Conservation (phyloP, 768 basidiomycete species). For the Macrolepiota albuminosa region DNA sequence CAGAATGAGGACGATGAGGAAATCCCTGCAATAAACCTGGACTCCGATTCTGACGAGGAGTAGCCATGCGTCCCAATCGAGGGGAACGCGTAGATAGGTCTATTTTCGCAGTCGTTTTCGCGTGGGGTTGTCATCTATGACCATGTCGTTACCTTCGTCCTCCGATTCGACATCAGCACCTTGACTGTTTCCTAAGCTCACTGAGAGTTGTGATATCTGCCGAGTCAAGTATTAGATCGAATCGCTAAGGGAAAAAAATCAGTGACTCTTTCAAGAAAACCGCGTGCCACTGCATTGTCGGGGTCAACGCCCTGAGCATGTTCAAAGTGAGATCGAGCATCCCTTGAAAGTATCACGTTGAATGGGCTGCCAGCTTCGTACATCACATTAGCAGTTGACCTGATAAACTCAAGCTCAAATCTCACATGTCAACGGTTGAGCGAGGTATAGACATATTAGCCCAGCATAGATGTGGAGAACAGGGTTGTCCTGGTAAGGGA, state of each 20-base stretch:
- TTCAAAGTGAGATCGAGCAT: slow-evolving; percentile 63
- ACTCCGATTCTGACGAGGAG: slow-evolving; percentile 71
- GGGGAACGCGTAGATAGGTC: not conserved
- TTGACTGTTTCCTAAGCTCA: slow-evolving; percentile 4
- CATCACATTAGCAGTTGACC: not conserved
- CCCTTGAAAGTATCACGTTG: slow-evolving; percentile 35
- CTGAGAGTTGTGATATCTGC: slow-evolving; percentile 10
- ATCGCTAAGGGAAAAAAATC: not conserved
- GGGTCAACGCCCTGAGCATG: slow-evolving; percentile 59
- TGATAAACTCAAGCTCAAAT: not conserved
- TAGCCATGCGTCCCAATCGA: slow-evolving; percentile 9
- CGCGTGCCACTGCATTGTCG: slow-evolving; percentile 45
- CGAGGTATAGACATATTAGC: slow-evolving; percentile 61
- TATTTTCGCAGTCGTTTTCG: slow-evolving; percentile 32
- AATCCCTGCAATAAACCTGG: slow-evolving; percentile 74
- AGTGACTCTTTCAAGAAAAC: slow-evolving; percentile 50
- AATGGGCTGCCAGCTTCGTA: slow-evolving; percentile 13
- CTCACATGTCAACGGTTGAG: slow-evolving; percentile 31
- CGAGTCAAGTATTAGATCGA: not conserved
- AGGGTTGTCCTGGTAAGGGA: slow-evolving; percentile 82
- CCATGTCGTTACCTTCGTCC: slow-evolving; percentile 29
- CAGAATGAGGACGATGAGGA: slow-evolving; percentile 44
- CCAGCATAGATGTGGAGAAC: slow-evolving; percentile 82
- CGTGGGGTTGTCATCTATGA: slow-evolving; percentile 19
- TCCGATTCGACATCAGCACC: slow-evolving; percentile 25